phyloP scores from a whole-genome alignment of 371 early-diverging fungal species.

The Conidiobolus coronatus region DNA sequence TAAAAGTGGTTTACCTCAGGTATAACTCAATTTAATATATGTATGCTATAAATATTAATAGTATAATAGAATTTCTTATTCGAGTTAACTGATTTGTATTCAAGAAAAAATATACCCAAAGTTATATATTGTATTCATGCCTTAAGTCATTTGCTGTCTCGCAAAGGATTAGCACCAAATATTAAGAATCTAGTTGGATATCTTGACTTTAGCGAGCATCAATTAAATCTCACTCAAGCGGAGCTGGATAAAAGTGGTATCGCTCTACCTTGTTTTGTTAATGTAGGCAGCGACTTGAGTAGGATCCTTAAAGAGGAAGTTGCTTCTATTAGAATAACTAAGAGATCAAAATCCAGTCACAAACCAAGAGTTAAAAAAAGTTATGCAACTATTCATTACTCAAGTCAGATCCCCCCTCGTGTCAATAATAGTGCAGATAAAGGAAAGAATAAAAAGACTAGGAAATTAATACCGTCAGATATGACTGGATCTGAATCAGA shows the following conservation, averaged over 20 bases:
- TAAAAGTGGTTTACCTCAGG: conserved; percentile 64
- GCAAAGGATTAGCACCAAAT: conserved; percentile 65
- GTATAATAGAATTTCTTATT: conserved; percentile 73
- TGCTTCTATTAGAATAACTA: conserved; percentile 14
- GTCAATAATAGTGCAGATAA: no score
- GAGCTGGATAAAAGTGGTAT: conserved; percentile 57
- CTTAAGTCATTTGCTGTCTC: conserved; percentile 75
- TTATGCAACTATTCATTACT: no score
- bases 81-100: conserved; percentile 96
- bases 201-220: conserved; percentile 76
- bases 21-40: conserved; percentile 8
- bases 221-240: conserved; percentile 57
- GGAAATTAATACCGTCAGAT: conserved; percentile 11
- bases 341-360: background rate
- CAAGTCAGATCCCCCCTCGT: no score
- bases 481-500: conserved; percentile 11
- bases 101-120: conserved; percentile 97
- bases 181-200: conserved; percentile 84
- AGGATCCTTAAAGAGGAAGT: conserved; percentile 23
- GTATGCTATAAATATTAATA: background rate
- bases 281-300: conserved; percentile 39
- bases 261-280: conserved; percentile 60
- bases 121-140: conserved; percentile 99
- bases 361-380: no score
- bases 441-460: no score